Percentiles rank a stretch among this genome's conserved stretches.
Conservation (phyloP, 1,284 basidiomycete species). For the Boletus semigastroideus region DNA sequence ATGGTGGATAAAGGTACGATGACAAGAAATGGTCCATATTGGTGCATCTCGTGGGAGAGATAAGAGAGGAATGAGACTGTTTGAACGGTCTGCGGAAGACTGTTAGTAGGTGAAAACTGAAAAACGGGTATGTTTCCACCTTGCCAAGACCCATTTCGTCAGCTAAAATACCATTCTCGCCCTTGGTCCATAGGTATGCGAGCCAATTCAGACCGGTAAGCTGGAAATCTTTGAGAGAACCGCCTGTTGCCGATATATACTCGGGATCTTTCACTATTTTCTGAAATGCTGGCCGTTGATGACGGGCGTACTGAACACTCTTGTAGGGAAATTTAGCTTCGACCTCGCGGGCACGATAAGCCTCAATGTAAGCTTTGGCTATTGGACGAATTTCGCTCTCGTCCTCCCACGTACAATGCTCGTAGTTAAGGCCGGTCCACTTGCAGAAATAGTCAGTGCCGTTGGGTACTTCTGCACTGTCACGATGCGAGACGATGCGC, state of each 20-base stretch:
- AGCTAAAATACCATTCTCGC: conserved; percentile 95
- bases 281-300: conserved; percentile 78
- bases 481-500: conserved; percentile 84
- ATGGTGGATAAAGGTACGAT: conserved; percentile 98
- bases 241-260: conserved; percentile 79
- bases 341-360: conserved; percentile 77
- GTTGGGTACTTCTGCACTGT: conserved; percentile 53
- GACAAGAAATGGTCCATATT: conserved; percentile 97
- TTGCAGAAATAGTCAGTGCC: conserved; percentile 94
- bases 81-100: conserved; percentile 76
- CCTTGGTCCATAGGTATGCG: conserved; percentile 92
- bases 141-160: conserved; percentile 99
- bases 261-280: conserved; percentile 91
- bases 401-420: conserved; percentile 95
- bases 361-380: conserved; percentile 75
- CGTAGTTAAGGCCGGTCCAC: conserved; percentile 94
- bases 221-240: conserved; percentile 96
- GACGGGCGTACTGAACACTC: conserved; percentile 68
- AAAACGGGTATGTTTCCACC: conserved; percentile 39
- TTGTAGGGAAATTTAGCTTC: conserved; percentile 87
- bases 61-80: conserved; percentile 95
- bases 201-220: conserved; percentile 98
- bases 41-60: conserved; percentile 90
- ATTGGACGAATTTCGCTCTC: conserved; percentile 78
- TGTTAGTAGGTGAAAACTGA: conserved; percentile 12